Base-by-base conservation (phyloP, 345 rosid genomes). In the Melaleuca alternifolia region DNA sequence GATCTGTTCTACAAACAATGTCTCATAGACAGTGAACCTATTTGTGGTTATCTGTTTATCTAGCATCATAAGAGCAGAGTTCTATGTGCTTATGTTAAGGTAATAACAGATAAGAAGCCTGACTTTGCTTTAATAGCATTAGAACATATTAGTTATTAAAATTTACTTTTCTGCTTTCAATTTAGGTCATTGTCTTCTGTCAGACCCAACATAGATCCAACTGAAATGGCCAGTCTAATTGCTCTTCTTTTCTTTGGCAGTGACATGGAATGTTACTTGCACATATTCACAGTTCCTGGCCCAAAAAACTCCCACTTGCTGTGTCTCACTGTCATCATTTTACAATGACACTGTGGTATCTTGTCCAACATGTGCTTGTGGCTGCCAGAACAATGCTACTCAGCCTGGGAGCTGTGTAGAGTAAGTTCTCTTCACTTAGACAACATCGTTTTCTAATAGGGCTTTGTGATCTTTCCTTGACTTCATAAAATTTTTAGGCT, bases 251-350 rank as follows among this genome's bases (percentile, higher is more conserved):
- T 84, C 71, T 89, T 84, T 21, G 62, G 86, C 88, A 97, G 99
- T 97, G 98, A 96, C 99, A 51, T 96, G 99, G 99, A 96, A 97
- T 83, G 93, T 93, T 76, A 93, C 98, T 2, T 97, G 99, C 88
- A 94, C 94, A 41, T 96, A 95, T 86, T 97, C 99, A 3, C 99
- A 97, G 87, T 93, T 95, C 87, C 92, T 95, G 75, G 95, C 97
- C 75, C 93, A 89, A 84, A 94, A 90, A 87, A 89, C 94, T 53
- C 99, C 98, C 8, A 92, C 94, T 85, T 97, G 99, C 88, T 97
- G 99, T 54, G 99, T 96, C 82, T 97, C 99, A 4, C 95, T 97
- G 84, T 94, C 99, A 75, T 92, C 99, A 30, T 97, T 97, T 93
- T 95, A 96, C 86, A 94, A 94, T 23, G 83, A 91, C 87, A 93